Base-by-base conservation (phyloP, 164 flowering plant genomes). In the Tetrastigma voinierianum region DNA sequence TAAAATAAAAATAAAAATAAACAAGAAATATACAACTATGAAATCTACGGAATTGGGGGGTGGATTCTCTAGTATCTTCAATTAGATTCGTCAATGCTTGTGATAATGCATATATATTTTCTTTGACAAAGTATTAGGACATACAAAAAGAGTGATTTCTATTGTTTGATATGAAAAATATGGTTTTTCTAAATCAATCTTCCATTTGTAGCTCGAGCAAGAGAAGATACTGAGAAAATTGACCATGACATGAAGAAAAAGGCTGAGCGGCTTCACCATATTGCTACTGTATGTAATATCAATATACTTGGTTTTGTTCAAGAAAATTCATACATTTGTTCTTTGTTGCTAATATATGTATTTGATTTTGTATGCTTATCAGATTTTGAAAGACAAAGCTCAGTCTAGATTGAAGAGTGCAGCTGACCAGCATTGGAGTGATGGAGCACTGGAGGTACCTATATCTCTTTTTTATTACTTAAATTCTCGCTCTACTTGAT, bases 351-450 rank as follows among this genome's bases (percentile, higher is more conserved):
- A 32, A 25, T 10, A 14, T 40, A 51, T n/a, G n/a, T 52, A 1
- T 25, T 20, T n/a, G 15, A 12, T 52, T 46, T 46, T 46, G 2
- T 55, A 40, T 58, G 32, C 48, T 51, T 14, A 48, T 40, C 82
- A 94, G 98, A 82, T 82, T 62, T 70, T 94, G 21, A 90, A 81
- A 74, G 84, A 88, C 72, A 86, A 78, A 86, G 98, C 98, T 63
- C 72, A 80, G 69, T 82, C 91, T 55, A 85, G 80, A 78, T 76
- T 94, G 80, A 88, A 82, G 74, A 84, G 58, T 64, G 98, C 78
- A 57, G 98, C 98, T 64, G 97, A 91, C 64, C 70, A 81, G 78
- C 98, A 94, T 70, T 94, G 98, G 98, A 94, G 88, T 77, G 91
- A 90, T 81, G 98, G 97, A 67, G 98, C 98, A 48, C 80, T 94